Percentiles rank a stretch among this genome's conserved stretches.
These are phyloP conservation scores for Tetraselmis chui DNA, from an alignment of 139 green algal genomes.

Conservation along the genomic window DNA sequence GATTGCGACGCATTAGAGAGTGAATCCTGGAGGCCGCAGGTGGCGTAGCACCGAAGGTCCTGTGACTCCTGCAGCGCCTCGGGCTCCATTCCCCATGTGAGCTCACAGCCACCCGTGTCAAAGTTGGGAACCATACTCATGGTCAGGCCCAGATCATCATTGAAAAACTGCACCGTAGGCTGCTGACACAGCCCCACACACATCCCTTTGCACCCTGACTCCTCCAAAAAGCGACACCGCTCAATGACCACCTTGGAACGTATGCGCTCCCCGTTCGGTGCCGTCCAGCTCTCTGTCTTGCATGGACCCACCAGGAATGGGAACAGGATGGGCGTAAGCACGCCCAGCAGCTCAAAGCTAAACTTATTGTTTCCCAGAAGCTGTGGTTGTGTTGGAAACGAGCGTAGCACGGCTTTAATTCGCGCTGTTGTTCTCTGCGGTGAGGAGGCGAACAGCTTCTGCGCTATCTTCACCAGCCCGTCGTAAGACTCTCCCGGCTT, in stretches of 20 bases:
- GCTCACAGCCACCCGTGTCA: neutral
- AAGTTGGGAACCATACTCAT: conserved; percentile 7
- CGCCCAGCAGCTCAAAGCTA: neutral
- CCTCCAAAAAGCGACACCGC: conserved; percentile 3
- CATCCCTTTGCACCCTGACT: conserved; percentile 2
- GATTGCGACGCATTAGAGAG: neutral
- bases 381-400: neutral
- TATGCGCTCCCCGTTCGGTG: neutral
- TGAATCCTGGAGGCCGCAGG: neutral
- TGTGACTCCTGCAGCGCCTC: neutral
- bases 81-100: neutral
- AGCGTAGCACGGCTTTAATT: neutral
- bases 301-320: conserved; percentile 2
- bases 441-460: neutral
- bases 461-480: conserved; percentile 2
- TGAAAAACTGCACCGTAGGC: conserved; percentile 1
- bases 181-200: conserved; percentile 1
- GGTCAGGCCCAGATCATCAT: neutral
- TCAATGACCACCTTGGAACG: conserved; percentile 6
- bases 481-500: neutral
- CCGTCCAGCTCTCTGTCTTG: neutral
- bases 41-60: neutral
- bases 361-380: neutral
- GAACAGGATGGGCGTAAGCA: neutral
- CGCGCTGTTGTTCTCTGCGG: neutral